phyloP scores from a whole-genome alignment of 352 stramenopile species.

The Globisporangium emineosum region DNA sequence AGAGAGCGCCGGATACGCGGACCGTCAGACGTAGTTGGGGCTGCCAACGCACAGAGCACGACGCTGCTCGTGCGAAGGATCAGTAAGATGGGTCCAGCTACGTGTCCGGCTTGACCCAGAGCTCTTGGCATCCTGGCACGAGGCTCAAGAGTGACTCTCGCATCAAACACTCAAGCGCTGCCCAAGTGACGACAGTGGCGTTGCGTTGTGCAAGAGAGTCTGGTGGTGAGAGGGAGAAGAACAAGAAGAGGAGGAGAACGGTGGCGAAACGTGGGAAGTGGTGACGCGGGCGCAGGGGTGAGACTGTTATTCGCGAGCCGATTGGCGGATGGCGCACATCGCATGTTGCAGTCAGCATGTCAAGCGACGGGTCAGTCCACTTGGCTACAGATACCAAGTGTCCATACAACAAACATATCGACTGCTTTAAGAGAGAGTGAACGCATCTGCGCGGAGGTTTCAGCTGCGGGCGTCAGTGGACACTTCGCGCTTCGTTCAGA shows the following conservation, averaged over 20 bases:
- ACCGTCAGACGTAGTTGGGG: neutral
- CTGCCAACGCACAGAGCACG: neutral
- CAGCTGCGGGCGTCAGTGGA: neutral
- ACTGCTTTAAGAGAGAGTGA: neutral
- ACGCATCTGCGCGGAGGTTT: neutral
- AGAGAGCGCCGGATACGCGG: neutral
- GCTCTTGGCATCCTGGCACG: neutral
- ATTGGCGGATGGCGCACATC: conserved; percentile 4
- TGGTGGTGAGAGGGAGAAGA: neutral
- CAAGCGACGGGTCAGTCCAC: conserved; percentile 1
- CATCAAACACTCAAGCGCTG: neutral
- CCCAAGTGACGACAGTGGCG: neutral
- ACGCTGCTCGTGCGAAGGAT: neutral
- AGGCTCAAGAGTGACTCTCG: neutral
- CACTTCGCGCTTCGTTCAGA: neutral
- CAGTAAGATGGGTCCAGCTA: neutral
- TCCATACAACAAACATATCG: neutral
- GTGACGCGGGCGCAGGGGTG: neutral
- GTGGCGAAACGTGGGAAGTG: conserved; percentile 13
- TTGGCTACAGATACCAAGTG: neutral
- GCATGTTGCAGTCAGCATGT: conserved; percentile 6
- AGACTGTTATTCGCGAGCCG: neutral
- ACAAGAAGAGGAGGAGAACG: neutral
- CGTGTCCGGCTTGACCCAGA: neutral
- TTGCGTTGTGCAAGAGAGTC: too few relatives aligned